Conservation (phyloP, 1,284 basidiomycete genomes). For the Takashimella tepidaria region DNA sequence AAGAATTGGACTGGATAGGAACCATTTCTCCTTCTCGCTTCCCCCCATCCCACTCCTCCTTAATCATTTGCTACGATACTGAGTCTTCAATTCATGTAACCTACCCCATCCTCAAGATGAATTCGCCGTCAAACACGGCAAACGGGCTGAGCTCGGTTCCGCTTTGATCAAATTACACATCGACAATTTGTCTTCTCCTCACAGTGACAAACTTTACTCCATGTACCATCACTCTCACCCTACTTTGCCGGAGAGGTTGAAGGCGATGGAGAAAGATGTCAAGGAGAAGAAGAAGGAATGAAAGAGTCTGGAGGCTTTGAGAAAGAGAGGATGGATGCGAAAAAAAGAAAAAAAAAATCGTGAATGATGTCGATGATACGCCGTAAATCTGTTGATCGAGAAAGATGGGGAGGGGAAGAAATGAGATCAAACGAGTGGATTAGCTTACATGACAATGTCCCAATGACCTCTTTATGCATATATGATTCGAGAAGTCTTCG, state of each 20-base stretch:
- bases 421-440: neutral
- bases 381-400: no score
- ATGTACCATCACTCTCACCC: slow-evolving; percentile 91
- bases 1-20: no score
- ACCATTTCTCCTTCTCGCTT: neutral
- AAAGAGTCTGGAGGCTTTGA: slow-evolving; percentile 6
- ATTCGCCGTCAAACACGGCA: slow-evolving; percentile 43
- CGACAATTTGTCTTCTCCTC: slow-evolving; percentile 83
- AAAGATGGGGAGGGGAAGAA: no score
- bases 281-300: neutral
- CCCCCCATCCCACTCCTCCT: neutral
- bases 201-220: slow-evolving; percentile 89
- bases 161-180: slow-evolving; percentile 79
- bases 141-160: slow-evolving; percentile 61
- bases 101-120: slow-evolving; percentile 37
- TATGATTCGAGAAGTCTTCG: no score
- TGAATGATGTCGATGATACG: no score
- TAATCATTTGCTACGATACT: no score
- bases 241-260: slow-evolving; percentile 77
- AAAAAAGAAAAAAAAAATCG: no score
- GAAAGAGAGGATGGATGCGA: no score
- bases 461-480: no score
- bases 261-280: slow-evolving; percentile 60
- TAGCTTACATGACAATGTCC: neutral
- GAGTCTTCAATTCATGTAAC: no score